phyloP scores from a whole-genome alignment of 768 basidiomycete genomes.

The Podaxis sp. region DNA sequence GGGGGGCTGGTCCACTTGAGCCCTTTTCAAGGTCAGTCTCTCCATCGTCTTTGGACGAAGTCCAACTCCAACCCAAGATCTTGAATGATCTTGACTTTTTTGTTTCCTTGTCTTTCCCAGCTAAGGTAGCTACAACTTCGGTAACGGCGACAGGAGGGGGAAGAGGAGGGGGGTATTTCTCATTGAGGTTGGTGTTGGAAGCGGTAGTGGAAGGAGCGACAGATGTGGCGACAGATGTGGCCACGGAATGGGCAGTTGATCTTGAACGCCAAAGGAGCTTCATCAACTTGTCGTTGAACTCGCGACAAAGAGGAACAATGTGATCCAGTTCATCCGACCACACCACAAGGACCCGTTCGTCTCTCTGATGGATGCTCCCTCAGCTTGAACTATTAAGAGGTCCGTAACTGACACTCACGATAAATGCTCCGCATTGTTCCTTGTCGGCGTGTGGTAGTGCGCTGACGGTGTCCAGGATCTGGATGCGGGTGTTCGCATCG shows the following conservation, averaged over 20 bases:
- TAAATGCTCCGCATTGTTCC: conserved; percentile 89
- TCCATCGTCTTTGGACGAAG: conserved; percentile 24
- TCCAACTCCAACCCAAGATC: conserved; percentile 48
- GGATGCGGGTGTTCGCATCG: conserved; percentile 81
- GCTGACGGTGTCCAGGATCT: conserved; percentile 72
- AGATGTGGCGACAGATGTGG: conserved; percentile 38
- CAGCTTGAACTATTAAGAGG: neutral
- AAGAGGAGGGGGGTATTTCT: conserved; percentile 45
- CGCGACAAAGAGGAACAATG: conserved; percentile 71
- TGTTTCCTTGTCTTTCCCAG: conserved; percentile 28
- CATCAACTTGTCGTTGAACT: conserved; percentile 71
- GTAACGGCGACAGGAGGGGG: conserved; percentile 28
- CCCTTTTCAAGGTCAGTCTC: conserved; percentile 54
- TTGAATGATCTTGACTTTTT: conserved; percentile 22
- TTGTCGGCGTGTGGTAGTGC: conserved; percentile 79
- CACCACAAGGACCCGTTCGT: conserved; percentile 78
- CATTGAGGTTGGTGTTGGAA: conserved; percentile 57
- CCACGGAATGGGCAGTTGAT: conserved; percentile 34
- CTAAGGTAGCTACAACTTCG: conserved; percentile 31
- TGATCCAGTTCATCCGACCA: conserved; percentile 85
- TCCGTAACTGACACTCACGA: conserved; percentile 44
- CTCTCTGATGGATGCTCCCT: conserved; percentile 49
- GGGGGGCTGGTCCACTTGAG: conserved; percentile 30
- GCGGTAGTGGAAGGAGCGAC: conserved; percentile 45
- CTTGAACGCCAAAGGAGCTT: conserved; percentile 56